Evolutionary conservation across 2,329 filamentous ascomycete species (phyloP).

Genomic region (Trichoderma koningii): DNA sequence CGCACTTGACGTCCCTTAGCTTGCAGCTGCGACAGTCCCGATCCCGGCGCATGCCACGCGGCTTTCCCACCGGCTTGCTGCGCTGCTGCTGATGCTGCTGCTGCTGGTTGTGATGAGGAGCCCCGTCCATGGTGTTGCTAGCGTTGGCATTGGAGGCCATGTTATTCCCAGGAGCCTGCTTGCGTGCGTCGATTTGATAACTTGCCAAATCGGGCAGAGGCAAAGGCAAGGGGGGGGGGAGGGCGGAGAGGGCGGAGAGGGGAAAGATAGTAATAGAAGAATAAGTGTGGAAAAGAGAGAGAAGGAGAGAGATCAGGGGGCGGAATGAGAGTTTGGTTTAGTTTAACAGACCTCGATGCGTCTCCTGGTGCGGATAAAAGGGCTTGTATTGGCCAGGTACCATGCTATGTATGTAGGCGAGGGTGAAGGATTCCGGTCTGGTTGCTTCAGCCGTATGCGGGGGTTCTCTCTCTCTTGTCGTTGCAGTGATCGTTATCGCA

Average conservation of each 20-base stretch:
- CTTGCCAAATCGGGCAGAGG: neutral
- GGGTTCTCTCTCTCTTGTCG: neutral
- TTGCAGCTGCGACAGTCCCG: conserved; percentile 37
- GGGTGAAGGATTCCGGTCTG: conserved; percentile 1
- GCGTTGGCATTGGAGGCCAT: conserved; percentile 25
- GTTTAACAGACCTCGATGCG: conserved; percentile 1
- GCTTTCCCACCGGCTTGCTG: conserved; percentile 33
- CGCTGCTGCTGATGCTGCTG: conserved; percentile 16
- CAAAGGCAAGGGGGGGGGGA: neutral
- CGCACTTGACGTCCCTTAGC: conserved; percentile 34
- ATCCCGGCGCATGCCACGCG: conserved; percentile 37
- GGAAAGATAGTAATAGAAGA: neutral
- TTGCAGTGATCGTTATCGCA: conserved; percentile 22
- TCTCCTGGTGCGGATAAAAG: neutral
- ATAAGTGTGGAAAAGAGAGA: neutral
- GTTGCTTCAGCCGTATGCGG: conserved; percentile 9
- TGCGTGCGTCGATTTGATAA: conserved; percentile 15
- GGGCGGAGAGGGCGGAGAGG: neutral
- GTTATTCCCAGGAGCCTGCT: neutral
- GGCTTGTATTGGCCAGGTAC: neutral
- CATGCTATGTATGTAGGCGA: conserved; percentile 18
- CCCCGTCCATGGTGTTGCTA: conserved; percentile 20
- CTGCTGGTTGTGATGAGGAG: neutral
- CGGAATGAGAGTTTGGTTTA: neutral
- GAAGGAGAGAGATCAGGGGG: conserved; percentile 1